Conservation (phyloP, 139 green algal species). For the Coelastrella sp. region DNA sequence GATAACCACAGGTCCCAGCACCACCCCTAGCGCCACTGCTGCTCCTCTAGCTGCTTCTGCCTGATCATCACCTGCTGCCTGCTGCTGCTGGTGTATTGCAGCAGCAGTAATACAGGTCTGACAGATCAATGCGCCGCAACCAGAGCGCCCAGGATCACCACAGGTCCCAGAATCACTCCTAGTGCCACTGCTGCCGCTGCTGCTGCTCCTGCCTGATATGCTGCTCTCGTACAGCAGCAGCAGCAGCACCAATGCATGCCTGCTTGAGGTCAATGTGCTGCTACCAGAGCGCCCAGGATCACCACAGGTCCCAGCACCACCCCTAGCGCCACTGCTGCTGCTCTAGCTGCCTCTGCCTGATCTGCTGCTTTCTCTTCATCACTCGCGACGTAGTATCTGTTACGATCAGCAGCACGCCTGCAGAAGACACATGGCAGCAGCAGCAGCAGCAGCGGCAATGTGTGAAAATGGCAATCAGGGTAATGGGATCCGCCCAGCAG, state of each 20-base stretch:
- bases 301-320: slow-evolving; percentile 45
- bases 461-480: too few species aligned
- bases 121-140: too few species aligned
- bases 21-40: slow-evolving; percentile 11
- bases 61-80: slow-evolving; percentile 27
- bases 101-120: too few species aligned
- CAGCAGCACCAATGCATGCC: too few species aligned
- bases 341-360: not conserved
- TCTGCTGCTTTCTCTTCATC: slow-evolving; percentile 55
- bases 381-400: slow-evolving; percentile 48
- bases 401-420: slow-evolving; percentile 38
- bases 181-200: slow-evolving; percentile 14
- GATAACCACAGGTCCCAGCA: slow-evolving; percentile 46
- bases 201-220: not conserved
- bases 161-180: slow-evolving; percentile 35
- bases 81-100: too few species aligned
- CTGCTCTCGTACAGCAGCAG: too few species aligned
- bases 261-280: not conserved
- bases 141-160: slow-evolving; percentile 10
- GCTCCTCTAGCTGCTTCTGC: not conserved
- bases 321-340: slow-evolving; percentile 22
- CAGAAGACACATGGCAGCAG: not conserved
- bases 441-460: not conserved
- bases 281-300: slow-evolving; percentile 29
- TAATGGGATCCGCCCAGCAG: too few species aligned